These are phyloP conservation scores for Torulaspora maleeae DNA, from an alignment of 805 yeast genomes.

Conservation along the genomic window DNA sequence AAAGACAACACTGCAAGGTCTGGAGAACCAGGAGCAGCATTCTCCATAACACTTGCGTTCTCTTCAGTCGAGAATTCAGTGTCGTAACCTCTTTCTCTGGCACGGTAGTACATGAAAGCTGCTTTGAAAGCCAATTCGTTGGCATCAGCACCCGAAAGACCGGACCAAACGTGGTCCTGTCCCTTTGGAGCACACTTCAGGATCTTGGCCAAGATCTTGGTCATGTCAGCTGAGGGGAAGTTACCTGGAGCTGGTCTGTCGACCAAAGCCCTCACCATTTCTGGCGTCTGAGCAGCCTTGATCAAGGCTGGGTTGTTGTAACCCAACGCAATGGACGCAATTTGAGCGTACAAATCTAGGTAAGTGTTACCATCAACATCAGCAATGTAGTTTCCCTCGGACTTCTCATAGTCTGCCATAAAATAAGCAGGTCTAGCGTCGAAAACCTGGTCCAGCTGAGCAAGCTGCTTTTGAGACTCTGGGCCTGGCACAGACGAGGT, in stretches of 20 bases:
- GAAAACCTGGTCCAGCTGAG: slow-evolving; percentile 50
- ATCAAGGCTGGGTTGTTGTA: slow-evolving; percentile 64
- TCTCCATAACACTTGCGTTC: slow-evolving; percentile 67
- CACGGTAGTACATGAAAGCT: slow-evolving; percentile 60
- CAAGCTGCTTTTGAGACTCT: slow-evolving; percentile 48
- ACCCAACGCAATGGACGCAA: slow-evolving; percentile 66
- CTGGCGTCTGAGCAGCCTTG: slow-evolving; percentile 52
- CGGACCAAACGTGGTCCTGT: slow-evolving; percentile 56
- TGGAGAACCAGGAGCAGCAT: slow-evolving; percentile 84
- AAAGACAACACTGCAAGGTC: slow-evolving; percentile 81
- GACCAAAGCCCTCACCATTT: slow-evolving; percentile 59
- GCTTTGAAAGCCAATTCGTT: slow-evolving; percentile 70
- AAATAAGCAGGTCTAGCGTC: slow-evolving; percentile 62
- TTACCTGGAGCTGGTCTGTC: slow-evolving; percentile 67
- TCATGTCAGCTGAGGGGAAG: slow-evolving; percentile 56
- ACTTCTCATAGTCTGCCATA: slow-evolving; percentile 59
- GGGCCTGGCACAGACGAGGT: slow-evolving; percentile 76
- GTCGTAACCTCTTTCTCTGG: slow-evolving; percentile 53
- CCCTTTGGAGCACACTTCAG: slow-evolving; percentile 65
- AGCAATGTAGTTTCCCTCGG: slow-evolving; percentile 58
- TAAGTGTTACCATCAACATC: slow-evolving; percentile 61
- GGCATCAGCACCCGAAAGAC: slow-evolving; percentile 64
- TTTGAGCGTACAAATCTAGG: slow-evolving; percentile 67
- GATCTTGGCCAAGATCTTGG: slow-evolving; percentile 43
- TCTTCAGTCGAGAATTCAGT: slow-evolving; percentile 66